Evolutionary conservation across 2,329 filamentous ascomycete genomes (phyloP).

Genomic region (Arthrobotrys conoides): DNA sequence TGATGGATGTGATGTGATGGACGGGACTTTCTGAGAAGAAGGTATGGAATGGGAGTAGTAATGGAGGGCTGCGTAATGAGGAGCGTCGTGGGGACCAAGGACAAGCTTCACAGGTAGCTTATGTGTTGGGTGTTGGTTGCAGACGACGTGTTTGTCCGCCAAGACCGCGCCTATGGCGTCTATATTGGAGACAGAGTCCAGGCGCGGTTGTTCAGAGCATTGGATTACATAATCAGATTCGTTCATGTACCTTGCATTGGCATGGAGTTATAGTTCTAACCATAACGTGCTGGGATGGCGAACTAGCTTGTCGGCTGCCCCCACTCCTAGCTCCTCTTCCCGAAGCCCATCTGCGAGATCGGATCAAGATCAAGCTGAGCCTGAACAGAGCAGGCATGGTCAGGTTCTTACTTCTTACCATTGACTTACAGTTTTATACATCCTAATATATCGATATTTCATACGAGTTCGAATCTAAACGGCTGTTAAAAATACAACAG

Average conservation of each 20-base stretch:
- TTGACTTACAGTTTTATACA: neutral
- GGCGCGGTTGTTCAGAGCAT: too few relatives aligned
- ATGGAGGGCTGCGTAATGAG: conserved; percentile 58
- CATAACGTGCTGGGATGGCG: neutral
- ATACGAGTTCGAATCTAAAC: neutral
- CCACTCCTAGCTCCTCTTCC: conserved; percentile 25
- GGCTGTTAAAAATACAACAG: conserved; percentile 25
- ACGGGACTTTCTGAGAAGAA: neutral
- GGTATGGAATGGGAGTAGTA: conserved; percentile 1
- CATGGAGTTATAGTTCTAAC: too few relatives aligned
- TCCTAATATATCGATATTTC: neutral
- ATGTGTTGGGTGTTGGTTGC: conserved; percentile 36
- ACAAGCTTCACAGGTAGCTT: neutral
- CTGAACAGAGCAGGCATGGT: neutral
- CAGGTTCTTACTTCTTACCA: neutral
- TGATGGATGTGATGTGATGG: neutral
- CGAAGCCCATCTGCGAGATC: conserved; percentile 47
- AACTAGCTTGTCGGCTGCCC: conserved; percentile 20
- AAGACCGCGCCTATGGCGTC: conserved; percentile 11
- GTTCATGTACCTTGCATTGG: conserved; percentile 42
- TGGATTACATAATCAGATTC: neutral
- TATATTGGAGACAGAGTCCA: neutral
- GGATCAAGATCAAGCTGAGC: conserved; percentile 30
- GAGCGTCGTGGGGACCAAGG: conserved; percentile 29
- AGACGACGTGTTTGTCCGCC: conserved; percentile 52